phyloP scores from a whole-genome alignment of 2,329 filamentous ascomycete genomes.

The Tolypocladium paradoxum region DNA sequence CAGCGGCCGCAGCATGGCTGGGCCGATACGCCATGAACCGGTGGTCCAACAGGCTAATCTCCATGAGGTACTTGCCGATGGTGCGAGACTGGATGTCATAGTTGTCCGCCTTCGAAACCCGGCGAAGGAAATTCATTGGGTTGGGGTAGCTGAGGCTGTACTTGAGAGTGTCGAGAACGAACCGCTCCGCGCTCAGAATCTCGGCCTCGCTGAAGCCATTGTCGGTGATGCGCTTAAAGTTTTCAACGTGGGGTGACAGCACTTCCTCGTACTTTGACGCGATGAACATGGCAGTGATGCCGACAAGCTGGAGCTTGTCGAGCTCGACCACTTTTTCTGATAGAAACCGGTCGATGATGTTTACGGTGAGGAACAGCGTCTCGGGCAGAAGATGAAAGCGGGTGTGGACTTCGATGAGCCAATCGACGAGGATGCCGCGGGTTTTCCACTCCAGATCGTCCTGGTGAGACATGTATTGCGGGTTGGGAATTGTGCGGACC shows the following conservation, averaged over 20 bases:
- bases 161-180: constrained; percentile 80
- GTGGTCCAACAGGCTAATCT: constrained; percentile 92
- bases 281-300: constrained; percentile 98
- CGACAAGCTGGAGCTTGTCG: constrained; percentile 90
- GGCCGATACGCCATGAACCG: constrained; percentile 84
- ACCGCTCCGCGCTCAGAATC: constrained; percentile 94
- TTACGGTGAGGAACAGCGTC: constrained; percentile 92
- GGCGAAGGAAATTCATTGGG: constrained; percentile 98
- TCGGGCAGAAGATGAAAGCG: constrained; percentile 92
- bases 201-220: constrained; percentile 92
- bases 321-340: constrained; percentile 92
- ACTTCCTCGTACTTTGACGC: constrained; percentile 99
- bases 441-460: constrained; percentile 98
- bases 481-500: constrained; percentile 67
- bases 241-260: constrained; percentile 88
- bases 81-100: constrained; percentile 98
- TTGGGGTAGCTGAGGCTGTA: constrained; percentile 98
- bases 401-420: constrained; percentile 96
- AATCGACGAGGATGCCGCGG: constrained; percentile 92
- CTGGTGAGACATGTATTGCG: constrained; percentile 90
- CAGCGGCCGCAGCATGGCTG: constrained; percentile 79
- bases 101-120: constrained; percentile 98
- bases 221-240: constrained; percentile 94
- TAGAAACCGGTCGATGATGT: constrained; percentile 96
- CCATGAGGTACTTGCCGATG: constrained; percentile 93